A percentile compares a stretch with the other conserved stretches of the same genome.
Evolutionary conservation across 1,284 basidiomycete species (phyloP).

Genomic region (Mycocalia duriaeana): DNA sequence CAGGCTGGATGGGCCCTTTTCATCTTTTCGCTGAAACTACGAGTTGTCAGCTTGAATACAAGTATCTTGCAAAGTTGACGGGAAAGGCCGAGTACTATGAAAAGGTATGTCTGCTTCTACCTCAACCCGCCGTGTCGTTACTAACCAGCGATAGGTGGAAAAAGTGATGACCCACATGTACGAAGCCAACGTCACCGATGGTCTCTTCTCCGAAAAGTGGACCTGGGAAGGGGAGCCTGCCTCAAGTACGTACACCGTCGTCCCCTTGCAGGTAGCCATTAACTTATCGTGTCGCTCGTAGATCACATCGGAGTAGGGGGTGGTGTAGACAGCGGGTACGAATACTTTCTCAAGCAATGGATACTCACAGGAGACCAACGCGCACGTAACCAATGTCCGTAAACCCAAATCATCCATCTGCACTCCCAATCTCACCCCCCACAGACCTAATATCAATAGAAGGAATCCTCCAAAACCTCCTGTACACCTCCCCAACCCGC

Average conservation of each 20-base stretch:
- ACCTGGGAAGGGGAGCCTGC: conserved; percentile 27
- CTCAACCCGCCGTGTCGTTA: background rate
- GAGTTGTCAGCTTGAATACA: conserved; percentile 53
- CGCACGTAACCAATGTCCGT: conserved; percentile 41
- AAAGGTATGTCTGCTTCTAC: conserved; percentile 29
- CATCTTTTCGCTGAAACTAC: conserved; percentile 53
- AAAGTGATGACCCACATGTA: conserved; percentile 47
- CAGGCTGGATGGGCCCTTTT: conserved; percentile 28
- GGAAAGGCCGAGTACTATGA: conserved; percentile 42
- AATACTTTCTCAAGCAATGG: conserved; percentile 36
- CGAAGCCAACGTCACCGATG: conserved; percentile 27
- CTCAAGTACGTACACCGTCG: no score
- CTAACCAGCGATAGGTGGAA: conserved; percentile 26
- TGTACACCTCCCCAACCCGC: conserved; percentile 58
- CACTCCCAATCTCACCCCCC: conserved; percentile 19
- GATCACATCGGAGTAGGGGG: conserved; percentile 56
- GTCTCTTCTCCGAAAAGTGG: conserved; percentile 42
- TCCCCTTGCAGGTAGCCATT: background rate
- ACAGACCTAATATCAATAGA: conserved; percentile 58
- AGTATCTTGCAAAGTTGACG: conserved; percentile 52
- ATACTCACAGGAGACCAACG: conserved; percentile 24
- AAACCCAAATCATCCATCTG: conserved; percentile 44
- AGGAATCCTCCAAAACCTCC: conserved; percentile 56
- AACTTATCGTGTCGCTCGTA: conserved; percentile 15
- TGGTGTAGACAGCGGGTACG: conserved; percentile 62